Conservation (phyloP, 257 asterid genomes). For the Euphrasia confusa region DNA sequence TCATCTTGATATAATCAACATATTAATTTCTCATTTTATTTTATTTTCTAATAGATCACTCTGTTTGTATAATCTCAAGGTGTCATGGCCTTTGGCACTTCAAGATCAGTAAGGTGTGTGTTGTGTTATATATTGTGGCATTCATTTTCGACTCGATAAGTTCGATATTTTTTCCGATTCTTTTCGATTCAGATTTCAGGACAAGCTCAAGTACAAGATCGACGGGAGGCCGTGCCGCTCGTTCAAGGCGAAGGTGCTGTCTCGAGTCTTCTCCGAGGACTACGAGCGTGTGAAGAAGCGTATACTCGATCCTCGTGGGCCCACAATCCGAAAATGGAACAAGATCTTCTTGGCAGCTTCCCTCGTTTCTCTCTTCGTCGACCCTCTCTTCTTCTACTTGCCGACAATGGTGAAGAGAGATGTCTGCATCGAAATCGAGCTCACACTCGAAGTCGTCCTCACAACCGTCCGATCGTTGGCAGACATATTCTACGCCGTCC, state of each 20-base stretch:
- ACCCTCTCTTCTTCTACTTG: slow-evolving; percentile 87
- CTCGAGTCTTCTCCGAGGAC: slow-evolving; percentile 92
- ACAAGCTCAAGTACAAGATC: slow-evolving; percentile 58
- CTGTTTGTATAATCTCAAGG: slow-evolving; percentile 18
- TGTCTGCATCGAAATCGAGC: slow-evolving; percentile 67
- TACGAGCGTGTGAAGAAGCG: slow-evolving; percentile 65
- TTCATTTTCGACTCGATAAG: too few relatives aligned
- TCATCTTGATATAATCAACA: slow-evolving; percentile 22
- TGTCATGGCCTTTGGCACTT: slow-evolving; percentile 58
- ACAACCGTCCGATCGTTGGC: slow-evolving; percentile 67
- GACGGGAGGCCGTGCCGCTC: slow-evolving; percentile 49
- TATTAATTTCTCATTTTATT: slow-evolving; percentile 14
- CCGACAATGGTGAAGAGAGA: slow-evolving; percentile 43
- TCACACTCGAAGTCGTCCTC: slow-evolving; percentile 55
- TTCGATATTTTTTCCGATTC: too few relatives aligned
- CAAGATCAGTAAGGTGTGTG: slow-evolving; percentile 73
- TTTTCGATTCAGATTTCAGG: slow-evolving; percentile 47
- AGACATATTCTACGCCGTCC: slow-evolving; percentile 68
- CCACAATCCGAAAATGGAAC: slow-evolving; percentile 74
- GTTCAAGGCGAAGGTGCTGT: slow-evolving; percentile 65
- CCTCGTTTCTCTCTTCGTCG: slow-evolving; percentile 78
- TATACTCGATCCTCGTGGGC: slow-evolving; percentile 92
- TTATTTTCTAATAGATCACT: slow-evolving; percentile 33
- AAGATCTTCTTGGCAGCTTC: slow-evolving; percentile 80
- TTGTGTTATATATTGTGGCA: too few relatives aligned